Percentiles rank a stretch among this genome's conserved stretches.
phyloP scores from a whole-genome alignment of 208 protist genomes.

The Herpetomonas samuelpessoai region DNA sequence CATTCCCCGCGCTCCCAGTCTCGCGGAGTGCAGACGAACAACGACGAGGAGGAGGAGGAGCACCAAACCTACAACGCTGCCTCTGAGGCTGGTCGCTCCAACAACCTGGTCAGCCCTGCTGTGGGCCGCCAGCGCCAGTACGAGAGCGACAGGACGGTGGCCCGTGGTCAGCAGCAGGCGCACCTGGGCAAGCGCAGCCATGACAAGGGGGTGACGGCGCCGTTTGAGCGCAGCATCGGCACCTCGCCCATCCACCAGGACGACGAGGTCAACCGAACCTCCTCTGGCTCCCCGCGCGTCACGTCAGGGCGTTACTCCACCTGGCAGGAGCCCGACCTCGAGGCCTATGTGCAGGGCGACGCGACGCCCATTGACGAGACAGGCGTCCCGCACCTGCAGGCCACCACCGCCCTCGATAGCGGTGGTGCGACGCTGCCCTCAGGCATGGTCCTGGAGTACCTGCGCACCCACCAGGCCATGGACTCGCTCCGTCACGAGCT shows the following conservation, averaged over 20 bases:
- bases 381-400: slow-evolving; percentile 56
- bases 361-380: slow-evolving; percentile 62
- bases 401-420: slow-evolving; percentile 15
- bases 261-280: neutral
- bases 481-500: slow-evolving; percentile 79
- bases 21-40: slow-evolving; percentile 53
- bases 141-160: neutral
- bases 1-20: slow-evolving; percentile 28
- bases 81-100: neutral
- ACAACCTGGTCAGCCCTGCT: neutral
- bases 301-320: slow-evolving; percentile 24
- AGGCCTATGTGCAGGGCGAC: slow-evolving; percentile 42
- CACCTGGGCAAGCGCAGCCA: neutral
- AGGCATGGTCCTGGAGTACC: slow-evolving; percentile 79
- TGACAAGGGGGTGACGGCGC: slow-evolving; percentile 16
- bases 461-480: slow-evolving; percentile 72
- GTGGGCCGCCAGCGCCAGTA: neutral
- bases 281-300: neutral
- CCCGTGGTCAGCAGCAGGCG: neutral
- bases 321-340: slow-evolving; percentile 72
- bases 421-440: slow-evolving; percentile 69
- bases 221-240: slow-evolving; percentile 21
- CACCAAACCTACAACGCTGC: slow-evolving; percentile 34
- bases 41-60: slow-evolving; percentile 10
- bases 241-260: slow-evolving; percentile 53